Percentiles rank a stretch among this genome's conserved stretches.
These are phyloP conservation scores for Chenopodium suecicum DNA, from an alignment of 148 eudicot species.

Conservation along the genomic window DNA sequence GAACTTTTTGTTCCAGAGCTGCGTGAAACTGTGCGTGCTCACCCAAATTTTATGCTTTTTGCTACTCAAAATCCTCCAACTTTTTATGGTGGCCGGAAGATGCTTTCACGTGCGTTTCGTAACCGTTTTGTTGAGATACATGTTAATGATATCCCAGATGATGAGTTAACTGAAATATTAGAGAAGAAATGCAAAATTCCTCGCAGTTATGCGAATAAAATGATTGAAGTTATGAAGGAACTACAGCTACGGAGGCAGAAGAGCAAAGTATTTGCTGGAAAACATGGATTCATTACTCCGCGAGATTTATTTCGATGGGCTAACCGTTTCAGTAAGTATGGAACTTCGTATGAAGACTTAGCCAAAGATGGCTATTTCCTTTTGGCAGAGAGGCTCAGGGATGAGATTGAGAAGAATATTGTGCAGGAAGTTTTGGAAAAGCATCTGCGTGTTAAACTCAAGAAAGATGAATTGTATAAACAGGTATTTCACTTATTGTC, in stretches of 20 bases:
- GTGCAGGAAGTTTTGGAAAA: slow-evolving; percentile 80
- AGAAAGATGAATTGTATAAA: slow-evolving; percentile 50
- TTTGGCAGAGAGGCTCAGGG: slow-evolving; percentile 88
- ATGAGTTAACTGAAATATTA: slow-evolving; percentile 69
- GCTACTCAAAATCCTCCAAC: slow-evolving; percentile 99
- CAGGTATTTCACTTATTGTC: slow-evolving; percentile 42
- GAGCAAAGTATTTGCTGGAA: slow-evolving; percentile 95
- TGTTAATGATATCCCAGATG: slow-evolving; percentile 91
- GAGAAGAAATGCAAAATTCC: slow-evolving; percentile 70
- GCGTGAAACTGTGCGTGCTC: slow-evolving; percentile 76
- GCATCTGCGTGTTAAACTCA: slow-evolving; percentile 50
- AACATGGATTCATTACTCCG: slow-evolving; percentile 96
- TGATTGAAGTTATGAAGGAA: slow-evolving; percentile 94
- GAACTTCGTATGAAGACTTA: slow-evolving; percentile 65
- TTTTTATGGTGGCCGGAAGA: slow-evolving; percentile 94
- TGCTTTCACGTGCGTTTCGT: slow-evolving; percentile 97
- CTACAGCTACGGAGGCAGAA: slow-evolving; percentile 87
- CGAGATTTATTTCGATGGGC: slow-evolving; percentile 98
- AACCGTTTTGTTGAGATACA: slow-evolving; percentile 99
- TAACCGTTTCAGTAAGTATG: slow-evolving; percentile 63
- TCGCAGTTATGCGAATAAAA: slow-evolving; percentile 70
- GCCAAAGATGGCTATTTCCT: slow-evolving; percentile 87
- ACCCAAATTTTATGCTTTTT: slow-evolving; percentile 91
- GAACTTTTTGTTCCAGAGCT: slow-evolving; percentile 93
- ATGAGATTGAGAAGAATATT: slow-evolving; percentile 65